A percentile compares a stretch with the other conserved stretches of the same genome.
These are phyloP conservation scores for Meyerozyma guilliermondii DNA, from an alignment of 1,139 yeast genomes.

Conservation along the genomic window DNA sequence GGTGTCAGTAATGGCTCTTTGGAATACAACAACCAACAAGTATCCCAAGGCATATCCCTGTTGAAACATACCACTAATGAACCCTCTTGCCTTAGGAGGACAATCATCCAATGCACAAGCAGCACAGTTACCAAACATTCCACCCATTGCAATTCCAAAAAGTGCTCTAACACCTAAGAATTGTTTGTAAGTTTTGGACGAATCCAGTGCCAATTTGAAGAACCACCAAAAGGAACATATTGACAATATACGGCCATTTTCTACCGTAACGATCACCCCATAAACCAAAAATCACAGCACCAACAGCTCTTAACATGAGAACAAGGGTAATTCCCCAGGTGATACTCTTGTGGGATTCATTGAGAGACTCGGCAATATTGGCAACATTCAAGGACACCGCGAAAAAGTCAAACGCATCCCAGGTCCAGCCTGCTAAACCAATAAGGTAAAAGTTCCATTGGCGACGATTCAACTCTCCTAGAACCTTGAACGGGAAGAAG, in stretches of 20 bases:
- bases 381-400: slow-evolving; percentile 31
- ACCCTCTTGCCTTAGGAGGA: slow-evolving; percentile 33
- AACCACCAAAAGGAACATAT: slow-evolving; percentile 25
- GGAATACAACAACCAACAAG: slow-evolving; percentile 37
- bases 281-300: slow-evolving; percentile 34
- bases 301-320: slow-evolving; percentile 41
- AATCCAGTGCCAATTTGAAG: slow-evolving; percentile 40
- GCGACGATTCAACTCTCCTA: slow-evolving; percentile 21
- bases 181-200: slow-evolving; percentile 31
- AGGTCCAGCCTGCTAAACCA: slow-evolving; percentile 38
- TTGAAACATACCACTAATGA: slow-evolving; percentile 37
- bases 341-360: slow-evolving; percentile 22
- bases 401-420: slow-evolving; percentile 42
- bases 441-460: slow-evolving; percentile 35
- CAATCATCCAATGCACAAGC: slow-evolving; percentile 36
- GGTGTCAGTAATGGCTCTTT: slow-evolving; percentile 33
- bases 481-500: slow-evolving; percentile 31
- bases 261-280: slow-evolving; percentile 36
- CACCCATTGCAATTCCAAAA: slow-evolving; percentile 43
- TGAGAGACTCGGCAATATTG: slow-evolving; percentile 25
- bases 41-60: slow-evolving; percentile 44
- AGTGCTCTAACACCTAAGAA: slow-evolving; percentile 37
- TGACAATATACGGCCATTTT: slow-evolving; percentile 33
- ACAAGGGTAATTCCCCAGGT: slow-evolving; percentile 44
- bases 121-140: slow-evolving; percentile 34